These are phyloP conservation scores for Triticum timopheevii DNA, from an alignment of 176 grass and related monocot species.

Conservation along the genomic window DNA sequence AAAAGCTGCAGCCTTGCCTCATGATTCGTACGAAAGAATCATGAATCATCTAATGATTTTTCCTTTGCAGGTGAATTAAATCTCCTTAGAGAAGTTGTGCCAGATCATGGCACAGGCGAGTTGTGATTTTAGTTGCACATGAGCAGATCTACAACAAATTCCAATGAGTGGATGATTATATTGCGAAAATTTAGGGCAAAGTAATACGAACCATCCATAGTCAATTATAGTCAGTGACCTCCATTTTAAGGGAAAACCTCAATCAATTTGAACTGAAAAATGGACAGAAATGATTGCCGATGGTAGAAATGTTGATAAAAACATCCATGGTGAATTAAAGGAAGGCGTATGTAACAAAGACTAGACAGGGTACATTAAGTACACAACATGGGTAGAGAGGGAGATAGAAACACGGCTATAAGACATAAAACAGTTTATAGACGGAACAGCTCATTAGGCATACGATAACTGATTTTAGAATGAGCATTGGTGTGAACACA, in stretches of 20 bases:
- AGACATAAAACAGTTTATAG: not conserved
- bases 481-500: not conserved
- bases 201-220: not conserved
- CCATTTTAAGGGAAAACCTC: not conserved
- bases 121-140: constrained; percentile 13
- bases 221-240: not conserved
- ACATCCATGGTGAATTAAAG: not conserved
- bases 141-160: not conserved
- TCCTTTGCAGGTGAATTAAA: not conserved
- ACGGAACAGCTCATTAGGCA: not conserved
- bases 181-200: not conserved
- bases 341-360: constrained; percentile 10
- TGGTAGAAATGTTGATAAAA: constrained; percentile 20
- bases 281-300: not conserved
- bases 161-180: not conserved
- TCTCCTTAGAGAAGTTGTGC: not conserved
- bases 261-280: constrained; percentile 15
- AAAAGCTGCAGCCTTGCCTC: not conserved
- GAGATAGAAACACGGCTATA: not conserved
- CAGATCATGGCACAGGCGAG: not conserved
- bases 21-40: not conserved
- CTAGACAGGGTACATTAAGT: not conserved
- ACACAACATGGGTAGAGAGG: not conserved
- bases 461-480: not conserved
- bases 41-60: not conserved